phyloP scores from a whole-genome alignment of 768 basidiomycete genomes.

The Leccinum ochraceum region DNA sequence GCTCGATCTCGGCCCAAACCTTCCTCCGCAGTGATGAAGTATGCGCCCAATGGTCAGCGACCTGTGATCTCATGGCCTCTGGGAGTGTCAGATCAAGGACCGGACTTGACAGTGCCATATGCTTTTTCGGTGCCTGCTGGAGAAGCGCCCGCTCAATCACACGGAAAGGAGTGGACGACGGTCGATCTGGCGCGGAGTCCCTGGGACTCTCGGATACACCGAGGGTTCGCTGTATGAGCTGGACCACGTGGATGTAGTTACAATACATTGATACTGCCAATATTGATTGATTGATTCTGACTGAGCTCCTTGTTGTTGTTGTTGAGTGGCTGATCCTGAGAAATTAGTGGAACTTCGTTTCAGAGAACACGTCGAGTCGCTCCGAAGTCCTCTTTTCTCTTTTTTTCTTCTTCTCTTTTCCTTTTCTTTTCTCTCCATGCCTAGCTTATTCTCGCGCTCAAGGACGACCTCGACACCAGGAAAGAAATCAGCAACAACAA shows the following conservation, averaged over 20 bases:
- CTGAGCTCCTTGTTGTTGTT: not conserved
- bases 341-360: slow-evolving; percentile 24
- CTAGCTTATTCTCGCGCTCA: slow-evolving; percentile 71
- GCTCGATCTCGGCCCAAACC: not conserved
- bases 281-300: not conserved
- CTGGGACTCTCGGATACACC: not conserved
- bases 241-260: not conserved
- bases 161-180: slow-evolving; percentile 4
- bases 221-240: not conserved
- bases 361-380: slow-evolving; percentile 11
- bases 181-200: slow-evolving; percentile 4
- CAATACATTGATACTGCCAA: not conserved
- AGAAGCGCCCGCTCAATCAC: not conserved
- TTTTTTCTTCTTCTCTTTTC: slow-evolving; percentile 1
- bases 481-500: slow-evolving; percentile 36
- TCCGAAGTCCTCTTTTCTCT: slow-evolving; percentile 12
- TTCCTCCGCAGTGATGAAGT: not conserved
- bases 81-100: not conserved
- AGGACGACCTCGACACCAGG: slow-evolving; percentile 60
- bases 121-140: slow-evolving; percentile 2
- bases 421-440: slow-evolving; percentile 47
- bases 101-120: not conserved
- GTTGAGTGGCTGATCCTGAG: slow-evolving; percentile 29
- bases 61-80: not conserved
- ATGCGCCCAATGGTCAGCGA: slow-evolving; percentile 1